phyloP scores from a whole-genome alignment of 371 early-diverging fungal genomes.

The Rhizopus delemar region DNA sequence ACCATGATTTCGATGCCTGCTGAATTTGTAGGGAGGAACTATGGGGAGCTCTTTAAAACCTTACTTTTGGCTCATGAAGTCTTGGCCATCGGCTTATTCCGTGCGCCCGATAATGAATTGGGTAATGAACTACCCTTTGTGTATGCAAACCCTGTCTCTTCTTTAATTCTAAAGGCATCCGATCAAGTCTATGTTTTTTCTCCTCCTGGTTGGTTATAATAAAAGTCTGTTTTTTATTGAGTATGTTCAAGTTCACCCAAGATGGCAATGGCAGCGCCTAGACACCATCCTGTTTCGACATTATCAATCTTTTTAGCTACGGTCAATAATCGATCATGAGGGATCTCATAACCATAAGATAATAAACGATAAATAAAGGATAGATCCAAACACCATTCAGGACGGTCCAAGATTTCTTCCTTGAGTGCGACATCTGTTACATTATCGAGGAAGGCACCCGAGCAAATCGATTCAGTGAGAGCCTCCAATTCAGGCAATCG shows the following conservation, averaged over 20 bases:
- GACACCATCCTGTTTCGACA: slow-evolving; percentile 95
- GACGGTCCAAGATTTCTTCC: slow-evolving; percentile 58
- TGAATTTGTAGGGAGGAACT: slow-evolving; percentile 38
- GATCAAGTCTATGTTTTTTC: slow-evolving; percentile 31
- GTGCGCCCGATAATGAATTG: slow-evolving; percentile 40
- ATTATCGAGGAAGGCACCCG: slow-evolving; percentile 54
- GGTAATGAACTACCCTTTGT: slow-evolving; percentile 52
- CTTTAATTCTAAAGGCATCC: slow-evolving; percentile 26
- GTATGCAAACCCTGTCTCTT: slow-evolving; percentile 51
- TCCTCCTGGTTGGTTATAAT: slow-evolving; percentile 20
- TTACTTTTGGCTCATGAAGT: slow-evolving; percentile 39
- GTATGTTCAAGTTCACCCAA: slow-evolving; percentile 53
- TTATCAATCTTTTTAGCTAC: slow-evolving; percentile 92
- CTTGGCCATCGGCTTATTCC: slow-evolving; percentile 43
- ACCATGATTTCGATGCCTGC: slow-evolving; percentile 36
- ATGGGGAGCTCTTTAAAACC: slow-evolving; percentile 35
- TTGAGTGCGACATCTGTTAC: slow-evolving; percentile 47
- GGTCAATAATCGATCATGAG: slow-evolving; percentile 66
- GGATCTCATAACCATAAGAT: slow-evolving; percentile 83
- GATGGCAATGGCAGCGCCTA: slow-evolving; percentile 89
- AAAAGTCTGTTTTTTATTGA: neutral
- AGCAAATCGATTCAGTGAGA: slow-evolving; percentile 68
- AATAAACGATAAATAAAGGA: slow-evolving; percentile 85
- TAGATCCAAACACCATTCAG: slow-evolving; percentile 87
- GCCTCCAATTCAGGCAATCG: slow-evolving; percentile 58